These are phyloP conservation scores for Rutidosis leptorrhynchoides DNA, from an alignment of 129 eudicot genomes.

Conservation along the genomic window DNA sequence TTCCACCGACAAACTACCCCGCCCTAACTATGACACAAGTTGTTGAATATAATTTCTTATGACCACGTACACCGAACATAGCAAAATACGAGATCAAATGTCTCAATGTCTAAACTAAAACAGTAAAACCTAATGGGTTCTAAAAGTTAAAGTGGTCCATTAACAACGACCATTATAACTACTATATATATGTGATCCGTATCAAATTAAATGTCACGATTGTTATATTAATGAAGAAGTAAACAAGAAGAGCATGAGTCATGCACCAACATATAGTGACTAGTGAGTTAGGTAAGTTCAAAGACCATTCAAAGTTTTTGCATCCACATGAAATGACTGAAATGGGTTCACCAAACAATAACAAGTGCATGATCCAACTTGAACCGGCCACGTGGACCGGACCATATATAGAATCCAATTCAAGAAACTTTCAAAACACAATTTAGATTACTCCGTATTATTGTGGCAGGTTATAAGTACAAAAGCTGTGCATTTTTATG, in stretches of 20 bases:
- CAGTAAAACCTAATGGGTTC: neutral
- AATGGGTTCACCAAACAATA: conserved; percentile 47
- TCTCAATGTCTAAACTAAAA: neutral
- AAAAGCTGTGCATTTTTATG: conserved; percentile 21
- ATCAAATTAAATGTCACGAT: conserved; percentile 2
- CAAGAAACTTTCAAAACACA: conserved; percentile 40
- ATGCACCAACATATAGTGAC: conserved; percentile 13
- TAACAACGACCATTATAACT: neutral
- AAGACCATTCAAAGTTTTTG: conserved; percentile 36
- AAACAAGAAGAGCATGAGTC: conserved; percentile 22
- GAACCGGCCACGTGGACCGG: conserved; percentile 33
- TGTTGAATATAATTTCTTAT: neutral
- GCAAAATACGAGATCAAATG: neutral
- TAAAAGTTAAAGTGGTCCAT: neutral
- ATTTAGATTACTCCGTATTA: conserved; percentile 24
- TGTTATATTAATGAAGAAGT: neutral
- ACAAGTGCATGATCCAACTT: conserved; percentile 53
- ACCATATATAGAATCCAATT: conserved; percentile 18
- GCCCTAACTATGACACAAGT: neutral
- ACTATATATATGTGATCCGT: too few species aligned
- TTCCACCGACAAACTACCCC: neutral
- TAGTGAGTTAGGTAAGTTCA: conserved; percentile 34
- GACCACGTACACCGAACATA: too few species aligned
- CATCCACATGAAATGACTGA: conserved; percentile 47
- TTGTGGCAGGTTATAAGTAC: conserved; percentile 33